Percentiles rank a stretch among this genome's conserved stretches.
Evolutionary conservation across 164 flowering plant species (phyloP).

Genomic region (Aristolochia contorta): DNA sequence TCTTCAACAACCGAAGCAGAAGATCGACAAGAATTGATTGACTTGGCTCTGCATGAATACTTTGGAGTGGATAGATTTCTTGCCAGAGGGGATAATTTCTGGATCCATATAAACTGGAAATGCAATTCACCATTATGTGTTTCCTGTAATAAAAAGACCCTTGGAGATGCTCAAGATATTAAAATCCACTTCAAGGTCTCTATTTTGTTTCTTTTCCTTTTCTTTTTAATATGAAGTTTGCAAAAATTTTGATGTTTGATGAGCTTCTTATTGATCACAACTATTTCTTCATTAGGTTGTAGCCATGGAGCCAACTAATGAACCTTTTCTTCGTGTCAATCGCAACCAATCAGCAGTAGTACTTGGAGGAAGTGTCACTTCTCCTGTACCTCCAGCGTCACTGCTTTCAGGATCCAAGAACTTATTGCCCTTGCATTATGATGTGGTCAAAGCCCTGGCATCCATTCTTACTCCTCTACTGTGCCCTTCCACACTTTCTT

Average conservation of each 20-base stretch:
- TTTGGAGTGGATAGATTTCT: constrained; percentile 72
- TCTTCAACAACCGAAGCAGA: constrained; percentile 50
- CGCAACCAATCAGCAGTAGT: constrained; percentile 65
- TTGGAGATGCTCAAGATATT: constrained; percentile 13
- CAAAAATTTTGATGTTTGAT: no score
- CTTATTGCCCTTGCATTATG: constrained; percentile 45
- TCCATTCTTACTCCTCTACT: constrained; percentile 63
- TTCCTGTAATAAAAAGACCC: constrained; percentile 39
- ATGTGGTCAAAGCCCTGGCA: constrained; percentile 50
- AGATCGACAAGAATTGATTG: constrained; percentile 76
- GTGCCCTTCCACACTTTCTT: constrained; percentile 75
- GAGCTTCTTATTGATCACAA: not conserved
- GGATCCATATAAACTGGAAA: constrained; percentile 57
- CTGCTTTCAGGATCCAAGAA: constrained; percentile 28
- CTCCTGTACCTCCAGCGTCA: constrained; percentile 63
- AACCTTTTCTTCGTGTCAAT: constrained; percentile 60
- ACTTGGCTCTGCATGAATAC: constrained; percentile 55
- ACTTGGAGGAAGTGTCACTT: constrained; percentile 75
- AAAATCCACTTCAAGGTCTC: constrained; percentile 70
- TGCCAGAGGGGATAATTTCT: constrained; percentile 62
- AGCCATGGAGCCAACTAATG: constrained; percentile 74
- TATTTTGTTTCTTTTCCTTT: not conserved
- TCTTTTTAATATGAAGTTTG: not conserved
- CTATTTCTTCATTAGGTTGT: constrained; percentile 39
- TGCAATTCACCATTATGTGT: constrained; percentile 77